A percentile compares a stretch with the other conserved stretches of the same genome.
Evolutionary conservation across 768 basidiomycete species (phyloP).

Genomic region (Tricholoma terreum): DNA sequence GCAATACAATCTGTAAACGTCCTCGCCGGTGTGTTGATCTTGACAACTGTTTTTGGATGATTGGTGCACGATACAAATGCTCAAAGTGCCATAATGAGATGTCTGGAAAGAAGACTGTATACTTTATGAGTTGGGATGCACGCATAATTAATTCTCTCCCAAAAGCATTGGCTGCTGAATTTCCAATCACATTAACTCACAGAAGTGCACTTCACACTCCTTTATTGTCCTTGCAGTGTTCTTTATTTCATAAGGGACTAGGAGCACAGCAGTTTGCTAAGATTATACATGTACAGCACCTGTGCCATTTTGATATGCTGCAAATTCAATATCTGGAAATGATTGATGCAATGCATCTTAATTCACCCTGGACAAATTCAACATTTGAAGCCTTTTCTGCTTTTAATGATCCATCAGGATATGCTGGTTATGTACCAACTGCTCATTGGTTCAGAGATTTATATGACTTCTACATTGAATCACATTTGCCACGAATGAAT

Average conservation of each 20-base stretch:
- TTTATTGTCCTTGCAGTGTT: constrained; percentile 14
- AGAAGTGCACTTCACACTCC: constrained; percentile 17
- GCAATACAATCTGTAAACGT: constrained; percentile 5
- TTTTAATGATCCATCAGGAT: background rate
- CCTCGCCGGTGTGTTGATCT: constrained; percentile 13
- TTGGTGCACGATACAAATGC: constrained; percentile 13
- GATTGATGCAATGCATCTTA: background rate
- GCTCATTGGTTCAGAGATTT: background rate
- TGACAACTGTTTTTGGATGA: constrained; percentile 11
- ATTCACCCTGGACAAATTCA: background rate
- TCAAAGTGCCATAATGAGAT: background rate
- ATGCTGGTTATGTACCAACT: background rate
- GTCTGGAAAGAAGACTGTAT: background rate
- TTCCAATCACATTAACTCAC: constrained; percentile 19
- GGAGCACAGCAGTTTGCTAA: background rate
- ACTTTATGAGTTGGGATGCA: constrained; percentile 7
- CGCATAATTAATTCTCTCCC: constrained; percentile 5
- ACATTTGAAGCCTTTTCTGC: background rate
- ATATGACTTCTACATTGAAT: background rate
- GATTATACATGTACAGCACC: background rate
- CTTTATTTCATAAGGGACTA: constrained; percentile 2
- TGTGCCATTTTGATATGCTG: background rate
- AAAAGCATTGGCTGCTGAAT: constrained; percentile 9
- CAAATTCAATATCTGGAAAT: background rate
- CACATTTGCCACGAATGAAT: background rate